Evolutionary conservation across 352 stramenopile genomes (phyloP).

Genomic region (Phytopythium kandeliae): DNA sequence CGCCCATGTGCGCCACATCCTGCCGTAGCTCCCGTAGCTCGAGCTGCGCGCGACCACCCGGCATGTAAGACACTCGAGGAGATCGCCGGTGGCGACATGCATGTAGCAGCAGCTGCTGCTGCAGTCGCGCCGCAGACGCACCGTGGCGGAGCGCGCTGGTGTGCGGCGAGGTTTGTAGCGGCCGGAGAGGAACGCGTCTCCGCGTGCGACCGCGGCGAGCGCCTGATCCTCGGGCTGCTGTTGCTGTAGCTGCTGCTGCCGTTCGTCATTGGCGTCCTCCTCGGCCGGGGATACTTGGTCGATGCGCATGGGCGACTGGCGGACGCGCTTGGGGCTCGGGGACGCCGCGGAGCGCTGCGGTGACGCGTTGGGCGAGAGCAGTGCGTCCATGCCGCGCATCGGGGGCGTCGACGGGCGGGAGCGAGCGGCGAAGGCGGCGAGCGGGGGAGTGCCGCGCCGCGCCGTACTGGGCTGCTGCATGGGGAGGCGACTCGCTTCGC

Average conservation of each 20-base stretch:
- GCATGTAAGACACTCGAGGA: too few relatives aligned
- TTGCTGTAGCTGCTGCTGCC: too few relatives aligned
- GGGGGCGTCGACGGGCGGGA: too few relatives aligned
- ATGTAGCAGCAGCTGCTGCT: too few relatives aligned
- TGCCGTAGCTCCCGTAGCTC: constrained; percentile 44
- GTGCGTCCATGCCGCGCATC: constrained; percentile 1
- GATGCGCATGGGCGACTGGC: neutral
- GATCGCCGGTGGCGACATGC: too few relatives aligned
- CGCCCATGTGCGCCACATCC: constrained; percentile 34
- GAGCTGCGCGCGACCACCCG: too few relatives aligned
- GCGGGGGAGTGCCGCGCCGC: too few relatives aligned
- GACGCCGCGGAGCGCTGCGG: neutral
- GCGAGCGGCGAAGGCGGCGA: constrained; percentile 4
- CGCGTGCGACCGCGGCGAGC: constrained; percentile 1
- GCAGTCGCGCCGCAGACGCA: too few relatives aligned
- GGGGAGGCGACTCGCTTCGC: too few relatives aligned
- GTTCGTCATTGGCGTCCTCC: constrained; percentile 6
- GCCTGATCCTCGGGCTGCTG: too few relatives aligned
- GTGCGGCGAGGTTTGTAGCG: constrained; percentile 26
- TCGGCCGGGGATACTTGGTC: constrained; percentile 4
- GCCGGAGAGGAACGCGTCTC: constrained; percentile 30
- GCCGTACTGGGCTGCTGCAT: too few relatives aligned
- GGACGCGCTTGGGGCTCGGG: neutral
- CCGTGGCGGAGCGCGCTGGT: constrained; percentile 27
- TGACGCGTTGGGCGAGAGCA: neutral